Evolutionary conservation across 768 basidiomycete genomes (phyloP).

Genomic region (Amanita molliuscula): DNA sequence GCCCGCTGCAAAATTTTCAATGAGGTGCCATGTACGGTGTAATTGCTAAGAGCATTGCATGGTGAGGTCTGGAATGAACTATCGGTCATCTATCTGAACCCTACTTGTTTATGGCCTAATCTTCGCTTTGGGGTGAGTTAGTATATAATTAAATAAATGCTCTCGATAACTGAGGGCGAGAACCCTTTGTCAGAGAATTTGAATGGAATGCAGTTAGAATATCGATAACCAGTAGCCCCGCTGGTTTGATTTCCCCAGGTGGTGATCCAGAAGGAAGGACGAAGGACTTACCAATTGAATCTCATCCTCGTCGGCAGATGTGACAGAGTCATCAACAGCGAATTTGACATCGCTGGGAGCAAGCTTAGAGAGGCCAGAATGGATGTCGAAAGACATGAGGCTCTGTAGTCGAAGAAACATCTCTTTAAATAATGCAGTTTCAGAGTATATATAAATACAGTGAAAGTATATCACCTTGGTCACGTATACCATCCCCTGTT

Average conservation of each 20-base stretch:
- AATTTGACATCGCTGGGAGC: constrained; percentile 19
- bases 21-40: constrained; percentile 74
- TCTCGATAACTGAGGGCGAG: constrained; percentile 29
- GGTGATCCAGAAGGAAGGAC: constrained; percentile 15
- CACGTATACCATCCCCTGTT: too few relatives aligned
- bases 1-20: constrained; percentile 83
- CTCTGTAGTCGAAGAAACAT: too few relatives aligned
- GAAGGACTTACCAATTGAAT: constrained; percentile 33
- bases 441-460: too few relatives aligned
- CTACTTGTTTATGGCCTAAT: constrained; percentile 75
- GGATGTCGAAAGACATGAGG: constrained; percentile 10
- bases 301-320: constrained; percentile 28
- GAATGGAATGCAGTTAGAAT: constrained; percentile 31
- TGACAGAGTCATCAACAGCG: too few relatives aligned
- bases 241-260: constrained; percentile 17
- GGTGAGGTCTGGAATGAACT: not conserved
- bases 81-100: constrained; percentile 10
- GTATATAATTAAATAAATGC: constrained; percentile 25
- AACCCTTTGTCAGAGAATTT: constrained; percentile 9
- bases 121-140: constrained; percentile 50
- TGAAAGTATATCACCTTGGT: too few relatives aligned
- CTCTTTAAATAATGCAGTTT: too few relatives aligned
- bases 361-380: constrained; percentile 14
- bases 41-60: constrained; percentile 44
- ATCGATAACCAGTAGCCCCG: constrained; percentile 72